A percentile compares a stretch with the other conserved stretches of the same genome.
These are phyloP conservation scores for Nicotiana paniculata DNA, from an alignment of 257 asterid genomes.

Conservation along the genomic window DNA sequence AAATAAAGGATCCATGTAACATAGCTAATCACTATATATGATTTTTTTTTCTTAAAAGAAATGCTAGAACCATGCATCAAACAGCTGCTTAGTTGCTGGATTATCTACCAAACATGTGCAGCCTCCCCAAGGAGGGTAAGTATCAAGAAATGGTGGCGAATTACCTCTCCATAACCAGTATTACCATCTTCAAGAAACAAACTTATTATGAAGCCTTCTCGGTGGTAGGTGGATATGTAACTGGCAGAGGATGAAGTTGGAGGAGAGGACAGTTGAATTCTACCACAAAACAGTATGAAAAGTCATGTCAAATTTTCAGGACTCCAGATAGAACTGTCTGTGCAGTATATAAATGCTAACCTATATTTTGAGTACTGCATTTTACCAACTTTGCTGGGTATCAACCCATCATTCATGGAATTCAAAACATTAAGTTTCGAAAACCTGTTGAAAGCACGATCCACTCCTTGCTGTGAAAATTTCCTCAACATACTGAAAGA, in stretches of 20 bases:
- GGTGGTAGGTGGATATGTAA: conserved; percentile 33
- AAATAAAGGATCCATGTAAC: background rate
- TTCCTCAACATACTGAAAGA: conserved; percentile 59
- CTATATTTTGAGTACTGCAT: conserved; percentile 70
- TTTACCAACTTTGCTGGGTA: conserved; percentile 41
- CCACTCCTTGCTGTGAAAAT: conserved; percentile 58
- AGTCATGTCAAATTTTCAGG: background rate
- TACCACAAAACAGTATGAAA: conserved; percentile 23
- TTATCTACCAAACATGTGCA: background rate
- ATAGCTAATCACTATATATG: background rate
- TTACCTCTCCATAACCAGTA: conserved; percentile 88
- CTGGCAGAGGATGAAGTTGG: conserved; percentile 67
- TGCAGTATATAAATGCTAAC: conserved; percentile 33
- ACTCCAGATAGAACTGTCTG: background rate
- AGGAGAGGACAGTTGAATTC: conserved; percentile 80
- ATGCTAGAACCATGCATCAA: background rate
- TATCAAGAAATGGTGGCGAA: conserved; percentile 3
- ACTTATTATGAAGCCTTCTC: conserved; percentile 81
- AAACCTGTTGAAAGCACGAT: conserved; percentile 50
- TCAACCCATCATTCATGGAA: conserved; percentile 25
- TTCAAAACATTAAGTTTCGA: conserved; percentile 40
- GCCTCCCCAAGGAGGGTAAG: background rate
- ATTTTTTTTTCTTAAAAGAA: background rate
- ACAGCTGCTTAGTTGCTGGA: background rate
- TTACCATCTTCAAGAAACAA: conserved; percentile 77